Conservation (phyloP, 208 protist species). For the Polymyxa betae region DNA sequence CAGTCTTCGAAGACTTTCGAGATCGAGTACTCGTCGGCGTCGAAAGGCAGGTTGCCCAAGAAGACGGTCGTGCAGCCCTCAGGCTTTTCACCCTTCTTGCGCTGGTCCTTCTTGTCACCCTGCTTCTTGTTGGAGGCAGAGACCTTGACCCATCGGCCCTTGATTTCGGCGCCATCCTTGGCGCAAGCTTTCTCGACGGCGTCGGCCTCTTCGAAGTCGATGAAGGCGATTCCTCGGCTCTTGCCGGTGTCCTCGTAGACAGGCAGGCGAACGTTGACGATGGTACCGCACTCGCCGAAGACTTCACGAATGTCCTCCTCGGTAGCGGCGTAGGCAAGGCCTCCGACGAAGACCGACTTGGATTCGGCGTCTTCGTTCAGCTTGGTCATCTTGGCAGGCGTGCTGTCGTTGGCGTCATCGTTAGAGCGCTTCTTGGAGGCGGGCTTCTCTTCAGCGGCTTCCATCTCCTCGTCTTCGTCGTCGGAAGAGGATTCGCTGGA, state of each 20-base stretch:
- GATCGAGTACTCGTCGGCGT: constrained; percentile 62
- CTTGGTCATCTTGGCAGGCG: constrained; percentile 5
- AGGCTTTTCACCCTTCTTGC: constrained; percentile 51
- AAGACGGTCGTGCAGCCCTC: constrained; percentile 66
- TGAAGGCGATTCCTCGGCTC: constrained; percentile 57
- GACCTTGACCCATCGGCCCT: constrained; percentile 62
- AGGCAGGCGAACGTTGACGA: constrained; percentile 29
- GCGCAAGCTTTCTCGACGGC: constrained; percentile 54
- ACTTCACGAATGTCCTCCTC: constrained; percentile 61
- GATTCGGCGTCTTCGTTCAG: not conserved
- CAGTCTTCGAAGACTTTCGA: constrained; percentile 59
- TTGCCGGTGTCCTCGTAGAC: constrained; percentile 45
- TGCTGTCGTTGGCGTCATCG: not conserved
- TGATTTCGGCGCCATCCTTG: constrained; percentile 54
- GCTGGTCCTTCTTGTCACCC: constrained; percentile 20
- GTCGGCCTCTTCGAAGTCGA: constrained; percentile 60
- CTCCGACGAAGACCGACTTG: constrained; percentile 56
- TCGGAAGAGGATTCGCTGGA: not conserved
- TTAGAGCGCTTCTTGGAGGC: not conserved
- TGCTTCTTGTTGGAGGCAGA: not conserved
- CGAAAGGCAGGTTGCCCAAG: constrained; percentile 64
- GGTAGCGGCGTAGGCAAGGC: constrained; percentile 59
- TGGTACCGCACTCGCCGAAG: constrained; percentile 60
- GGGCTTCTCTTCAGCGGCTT: not conserved
- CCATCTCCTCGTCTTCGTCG: constrained; percentile 32